Percentiles rank a stretch among this genome's conserved stretches.
These are phyloP conservation scores for Byssochlamys sp. DNA, from an alignment of 2,329 filamentous ascomycete species.

Conservation along the genomic window DNA sequence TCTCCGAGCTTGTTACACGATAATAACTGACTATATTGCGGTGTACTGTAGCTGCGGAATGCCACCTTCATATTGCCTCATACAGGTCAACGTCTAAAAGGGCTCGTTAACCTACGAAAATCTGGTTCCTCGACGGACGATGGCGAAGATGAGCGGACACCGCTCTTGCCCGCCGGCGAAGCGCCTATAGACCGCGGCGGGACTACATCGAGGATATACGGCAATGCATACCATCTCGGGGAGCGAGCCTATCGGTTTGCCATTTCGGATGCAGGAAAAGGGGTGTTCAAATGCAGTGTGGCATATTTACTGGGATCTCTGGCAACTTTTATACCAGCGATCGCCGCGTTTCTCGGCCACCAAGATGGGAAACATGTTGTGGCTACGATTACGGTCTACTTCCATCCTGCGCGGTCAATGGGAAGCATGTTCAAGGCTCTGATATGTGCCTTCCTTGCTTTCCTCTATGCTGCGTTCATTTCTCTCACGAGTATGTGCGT, in stretches of 20 bases:
- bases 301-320: slow-evolving; percentile 80
- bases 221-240: slow-evolving; percentile 26
- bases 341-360: slow-evolving; percentile 65
- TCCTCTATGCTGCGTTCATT: slow-evolving; percentile 66
- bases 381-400: slow-evolving; percentile 87
- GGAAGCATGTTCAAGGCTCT: slow-evolving; percentile 86
- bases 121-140: slow-evolving; percentile 28
- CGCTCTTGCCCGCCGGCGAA: slow-evolving; percentile 20
- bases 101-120: slow-evolving; percentile 65
- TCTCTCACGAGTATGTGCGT: slow-evolving; percentile 81
- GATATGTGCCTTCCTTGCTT: slow-evolving; percentile 65
- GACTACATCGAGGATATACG: slow-evolving; percentile 10
- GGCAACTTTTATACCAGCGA: slow-evolving; percentile 67
- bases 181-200: slow-evolving; percentile 6
- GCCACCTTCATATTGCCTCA: slow-evolving; percentile 78
- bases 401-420: slow-evolving; percentile 75
- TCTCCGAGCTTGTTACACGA: not conserved
- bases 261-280: slow-evolving; percentile 62
- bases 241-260: slow-evolving; percentile 50
- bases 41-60: slow-evolving; percentile 54
- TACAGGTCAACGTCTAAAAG: slow-evolving; percentile 75
- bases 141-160: slow-evolving; percentile 31
- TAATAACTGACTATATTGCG: not conserved
- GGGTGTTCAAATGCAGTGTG: slow-evolving; percentile 80
- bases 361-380: slow-evolving; percentile 91